Evolutionary conservation across 306 rosid species (phyloP), one percentile per base, ranked within the genome.

Genomic region (Fragaria nilgerrensis): DNA sequence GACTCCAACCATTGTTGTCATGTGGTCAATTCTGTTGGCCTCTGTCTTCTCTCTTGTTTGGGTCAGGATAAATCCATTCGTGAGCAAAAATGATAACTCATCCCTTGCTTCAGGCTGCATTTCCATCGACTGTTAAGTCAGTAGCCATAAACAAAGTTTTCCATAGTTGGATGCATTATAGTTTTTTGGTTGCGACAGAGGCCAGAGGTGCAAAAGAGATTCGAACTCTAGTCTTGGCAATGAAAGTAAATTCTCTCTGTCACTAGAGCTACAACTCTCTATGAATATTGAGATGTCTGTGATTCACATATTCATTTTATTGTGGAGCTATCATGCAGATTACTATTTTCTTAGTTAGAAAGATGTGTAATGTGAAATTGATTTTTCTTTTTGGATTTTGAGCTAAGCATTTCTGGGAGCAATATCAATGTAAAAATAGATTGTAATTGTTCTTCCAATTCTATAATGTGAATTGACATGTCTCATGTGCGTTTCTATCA

Each of bases 31-130:
- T 86, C 82, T 94, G 59, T 83, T 94, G 87, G 98, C 96, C 58
- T 94, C 98, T 63, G 95, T 94, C 7, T 94, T 94, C 86, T 94
- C 98, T 50, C 97, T 94, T 61, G 78, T 94, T 32, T 94, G 98
- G 98, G 98, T 94, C 70, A 89, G 84, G 91, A 89, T 94, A 0
- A 81, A 94, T 67, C 98, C 98, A 13, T 94, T 94, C 78, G 93
- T 95, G 45, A 86, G 81, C 87, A 87, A 81, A 81, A 88, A 79
- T 25, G 96, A 88, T 70, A 75, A 86, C 73, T 8, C 92, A 76
- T 55, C 88, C 56, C 20, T 89, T 59, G 79, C 95, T 11, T 82
- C 84, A 73, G 75, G 81, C 77, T 95, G 97, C 89, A 86, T 82
- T 74, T 87, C 93, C 22, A 92, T 95, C 62, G 98, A 95, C 84